phyloP scores from a whole-genome alignment of 2,329 filamentous ascomycete genomes.

The Anthostomella pinea region DNA sequence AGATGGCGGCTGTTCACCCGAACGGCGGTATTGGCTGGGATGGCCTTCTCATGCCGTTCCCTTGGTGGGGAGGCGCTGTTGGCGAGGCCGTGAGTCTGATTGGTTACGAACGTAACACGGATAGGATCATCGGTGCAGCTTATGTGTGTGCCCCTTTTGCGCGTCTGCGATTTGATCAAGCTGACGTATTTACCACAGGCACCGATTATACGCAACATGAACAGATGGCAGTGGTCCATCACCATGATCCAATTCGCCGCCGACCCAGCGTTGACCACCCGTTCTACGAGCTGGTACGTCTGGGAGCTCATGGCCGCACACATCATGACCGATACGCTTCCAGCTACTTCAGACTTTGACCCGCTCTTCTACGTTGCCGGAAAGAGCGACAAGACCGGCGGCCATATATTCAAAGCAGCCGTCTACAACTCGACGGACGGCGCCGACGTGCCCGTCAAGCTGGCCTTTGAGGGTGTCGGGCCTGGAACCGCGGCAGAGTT shows the following conservation, averaged over 20 bases:
- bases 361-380: conserved; percentile 52
- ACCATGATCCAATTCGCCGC: conserved; percentile 50
- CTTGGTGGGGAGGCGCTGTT: conserved; percentile 59
- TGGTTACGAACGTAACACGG: conserved; percentile 62
- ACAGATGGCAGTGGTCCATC: conserved; percentile 50
- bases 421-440: conserved; percentile 50
- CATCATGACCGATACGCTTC: conserved; percentile 45
- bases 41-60: conserved; percentile 44
- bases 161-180: neutral
- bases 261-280: conserved; percentile 46
- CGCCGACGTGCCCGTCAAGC: conserved; percentile 42
- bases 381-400: conserved; percentile 38
- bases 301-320: conserved; percentile 49
- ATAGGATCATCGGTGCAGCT: conserved; percentile 52
- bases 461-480: conserved; percentile 44
- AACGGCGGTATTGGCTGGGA: conserved; percentile 50
- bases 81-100: conserved; percentile 64
- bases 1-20: conserved; percentile 50
- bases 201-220: conserved; percentile 47
- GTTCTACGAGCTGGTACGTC: conserved; percentile 48
- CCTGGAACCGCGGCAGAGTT: conserved; percentile 40
- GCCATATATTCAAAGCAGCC: conserved; percentile 49
- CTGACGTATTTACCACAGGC: conserved; percentile 31
- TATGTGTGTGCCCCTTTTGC: conserved; percentile 35
- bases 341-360: conserved; percentile 39